Percentiles rank a stretch among this genome's conserved stretches.
These are phyloP conservation scores for Oryza longistaminata DNA, from an alignment of 176 grass and related monocot genomes.

Conservation along the genomic window DNA sequence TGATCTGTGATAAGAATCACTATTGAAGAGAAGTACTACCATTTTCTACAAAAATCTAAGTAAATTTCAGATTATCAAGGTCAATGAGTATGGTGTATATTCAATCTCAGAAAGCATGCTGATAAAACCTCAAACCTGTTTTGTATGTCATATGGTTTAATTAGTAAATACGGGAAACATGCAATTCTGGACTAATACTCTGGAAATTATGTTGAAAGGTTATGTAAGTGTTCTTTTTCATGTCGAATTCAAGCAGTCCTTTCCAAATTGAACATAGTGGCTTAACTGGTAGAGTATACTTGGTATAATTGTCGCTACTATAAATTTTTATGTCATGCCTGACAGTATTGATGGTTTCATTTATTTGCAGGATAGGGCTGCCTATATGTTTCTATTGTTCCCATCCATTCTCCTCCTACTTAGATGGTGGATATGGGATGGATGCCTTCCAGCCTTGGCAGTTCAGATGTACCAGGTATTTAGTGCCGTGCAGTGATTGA, in stretches of 20 bases:
- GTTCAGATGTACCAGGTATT: constrained; percentile 96
- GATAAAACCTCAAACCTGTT: constrained; percentile 23
- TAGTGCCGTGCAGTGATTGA: background rate
- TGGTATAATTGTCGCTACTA: constrained; percentile 1
- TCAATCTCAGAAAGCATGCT: background rate
- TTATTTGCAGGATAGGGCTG: constrained; percentile 84
- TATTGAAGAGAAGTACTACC: background rate
- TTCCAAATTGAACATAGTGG: background rate
- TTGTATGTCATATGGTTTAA: background rate
- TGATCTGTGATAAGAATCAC: constrained; percentile 10
- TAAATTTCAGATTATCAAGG: background rate
- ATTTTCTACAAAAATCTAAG: background rate
- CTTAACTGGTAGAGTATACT: constrained; percentile 1
- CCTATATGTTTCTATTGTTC: constrained; percentile 88
- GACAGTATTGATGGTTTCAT: constrained; percentile 23
- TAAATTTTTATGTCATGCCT: constrained; percentile 1
- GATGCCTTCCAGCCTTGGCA: constrained; percentile 86
- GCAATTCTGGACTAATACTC: background rate
- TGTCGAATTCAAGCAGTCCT: background rate
- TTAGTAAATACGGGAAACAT: background rate
- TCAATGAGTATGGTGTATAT: background rate
- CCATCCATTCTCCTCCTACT: constrained; percentile 80
- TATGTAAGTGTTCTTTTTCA: background rate
- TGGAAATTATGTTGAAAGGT: background rate
- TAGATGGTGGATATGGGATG: constrained; percentile 84